Conservation (phyloP, 805 yeast genomes). For the Priceomyces melissophilus region DNA sequence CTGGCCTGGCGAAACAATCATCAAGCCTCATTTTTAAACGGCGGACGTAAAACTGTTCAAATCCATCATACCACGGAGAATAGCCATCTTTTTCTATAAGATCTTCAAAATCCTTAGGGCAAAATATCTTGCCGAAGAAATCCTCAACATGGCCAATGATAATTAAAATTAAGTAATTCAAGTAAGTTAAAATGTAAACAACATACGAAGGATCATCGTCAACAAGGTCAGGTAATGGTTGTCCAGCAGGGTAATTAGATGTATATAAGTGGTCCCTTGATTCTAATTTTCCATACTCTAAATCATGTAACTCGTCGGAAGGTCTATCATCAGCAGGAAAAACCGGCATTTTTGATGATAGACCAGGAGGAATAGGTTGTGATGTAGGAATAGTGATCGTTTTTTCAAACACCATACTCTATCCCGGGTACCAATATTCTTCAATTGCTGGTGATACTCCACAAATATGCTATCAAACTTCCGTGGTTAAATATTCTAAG, state of each 20-base stretch:
- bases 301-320: conserved; percentile 37
- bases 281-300: conserved; percentile 72
- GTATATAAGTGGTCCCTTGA: conserved; percentile 62
- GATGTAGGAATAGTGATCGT: conserved; percentile 1
- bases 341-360: conserved; percentile 28
- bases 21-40: conserved; percentile 87
- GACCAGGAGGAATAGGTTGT: conserved; percentile 3
- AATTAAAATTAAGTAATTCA: conserved; percentile 79
- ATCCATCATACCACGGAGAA: conserved; percentile 94
- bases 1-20: conserved; percentile 93
- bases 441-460: too few relatives aligned
- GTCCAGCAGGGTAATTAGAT: conserved; percentile 54
- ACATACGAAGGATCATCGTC: conserved; percentile 86
- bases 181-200: conserved; percentile 75
- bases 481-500: too few relatives aligned
- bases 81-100: conserved; percentile 79
- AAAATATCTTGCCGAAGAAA: conserved; percentile 74
- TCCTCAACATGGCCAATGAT: conserved; percentile 89
- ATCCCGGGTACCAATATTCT: too few relatives aligned
- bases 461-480: too few relatives aligned
- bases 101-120: conserved; percentile 60
- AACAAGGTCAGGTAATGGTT: conserved; percentile 58
- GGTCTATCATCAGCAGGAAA: conserved; percentile 37
- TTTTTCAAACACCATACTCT: background rate
- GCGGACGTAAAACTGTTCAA: conserved; percentile 90